These are phyloP conservation scores for Skeletonema potamos DNA, from an alignment of 108 stramenopile species.

Conservation along the genomic window DNA sequence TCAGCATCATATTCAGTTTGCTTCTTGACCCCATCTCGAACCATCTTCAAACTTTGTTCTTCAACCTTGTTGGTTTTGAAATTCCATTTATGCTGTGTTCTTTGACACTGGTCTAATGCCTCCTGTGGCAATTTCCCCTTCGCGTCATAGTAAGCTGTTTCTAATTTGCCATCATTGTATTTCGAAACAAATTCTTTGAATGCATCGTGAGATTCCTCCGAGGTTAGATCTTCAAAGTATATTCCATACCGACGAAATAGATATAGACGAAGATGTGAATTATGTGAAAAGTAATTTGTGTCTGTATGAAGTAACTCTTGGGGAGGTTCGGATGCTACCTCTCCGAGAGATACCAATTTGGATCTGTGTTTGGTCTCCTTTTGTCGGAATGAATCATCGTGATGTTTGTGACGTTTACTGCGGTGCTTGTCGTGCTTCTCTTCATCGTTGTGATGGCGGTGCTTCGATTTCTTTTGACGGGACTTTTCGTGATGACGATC, in stretches of 20 bases:
- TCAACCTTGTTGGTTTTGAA: conserved; percentile 66
- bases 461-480: conserved; percentile 19
- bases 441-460: conserved; percentile 9
- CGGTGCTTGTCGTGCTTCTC: conserved; percentile 14
- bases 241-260: conserved; percentile 68
- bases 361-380: conserved; percentile 32
- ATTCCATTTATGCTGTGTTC: conserved; percentile 75
- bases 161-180: conserved; percentile 74
- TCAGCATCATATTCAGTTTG: conserved; percentile 66
- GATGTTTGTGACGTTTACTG: not conserved
- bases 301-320: conserved; percentile 53
- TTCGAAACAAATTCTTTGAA: conserved; percentile 60
- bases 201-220: conserved; percentile 55
- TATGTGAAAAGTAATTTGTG: conserved; percentile 74
- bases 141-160: conserved; percentile 59
- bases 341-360: conserved; percentile 36
- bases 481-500: conserved; percentile 1
- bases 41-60: conserved; percentile 52
- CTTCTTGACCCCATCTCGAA: conserved; percentile 67
- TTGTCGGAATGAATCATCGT: conserved; percentile 15
- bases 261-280: conserved; percentile 76
- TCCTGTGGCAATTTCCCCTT: conserved; percentile 47
- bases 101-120: conserved; percentile 67
- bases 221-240: conserved; percentile 71
- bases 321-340: conserved; percentile 19